Conservation (phyloP, 2,329 filamentous ascomycete species). For the Neurospora crassa region DNA sequence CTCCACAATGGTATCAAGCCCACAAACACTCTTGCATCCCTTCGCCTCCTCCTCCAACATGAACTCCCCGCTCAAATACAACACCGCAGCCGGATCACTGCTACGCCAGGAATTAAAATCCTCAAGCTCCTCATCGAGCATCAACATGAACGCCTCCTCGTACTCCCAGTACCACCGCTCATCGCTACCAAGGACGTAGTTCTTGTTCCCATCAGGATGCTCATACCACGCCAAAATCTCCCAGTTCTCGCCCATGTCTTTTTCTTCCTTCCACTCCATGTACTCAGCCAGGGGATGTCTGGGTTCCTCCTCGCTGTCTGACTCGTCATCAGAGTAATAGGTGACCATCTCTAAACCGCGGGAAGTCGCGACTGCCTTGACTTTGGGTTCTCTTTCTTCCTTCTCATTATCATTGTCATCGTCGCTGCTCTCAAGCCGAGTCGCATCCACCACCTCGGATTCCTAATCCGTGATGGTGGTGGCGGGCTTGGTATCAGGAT, state of each 20-base stretch:
- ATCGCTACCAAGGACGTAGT: neutral
- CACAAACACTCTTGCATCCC: neutral
- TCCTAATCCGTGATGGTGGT: neutral
- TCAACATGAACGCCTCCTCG: neutral
- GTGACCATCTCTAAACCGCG: neutral
- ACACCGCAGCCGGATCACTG: rapidly evolving
- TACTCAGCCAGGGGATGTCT: neutral
- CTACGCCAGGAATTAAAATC: neutral
- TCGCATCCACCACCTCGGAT: neutral
- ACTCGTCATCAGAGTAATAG: neutral
- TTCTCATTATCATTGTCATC: neutral
- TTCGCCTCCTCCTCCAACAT: neutral
- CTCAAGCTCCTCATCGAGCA: neutral
- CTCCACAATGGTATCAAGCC: neutral
- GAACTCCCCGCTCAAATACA: neutral
- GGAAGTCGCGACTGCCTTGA: neutral
- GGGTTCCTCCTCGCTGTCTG: neutral
- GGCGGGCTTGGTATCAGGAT: neutral
- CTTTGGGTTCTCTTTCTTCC: neutral
- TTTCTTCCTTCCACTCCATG: neutral
- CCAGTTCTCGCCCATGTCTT: neutral
- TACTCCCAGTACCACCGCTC: neutral
- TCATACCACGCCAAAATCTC: neutral
- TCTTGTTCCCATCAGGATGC: neutral
- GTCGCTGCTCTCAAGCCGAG: neutral